A percentile compares a stretch with the other conserved stretches of the same genome.
phyloP scores from a whole-genome alignment of 441 rosid genomes.

The Adansonia grandidieri region DNA sequence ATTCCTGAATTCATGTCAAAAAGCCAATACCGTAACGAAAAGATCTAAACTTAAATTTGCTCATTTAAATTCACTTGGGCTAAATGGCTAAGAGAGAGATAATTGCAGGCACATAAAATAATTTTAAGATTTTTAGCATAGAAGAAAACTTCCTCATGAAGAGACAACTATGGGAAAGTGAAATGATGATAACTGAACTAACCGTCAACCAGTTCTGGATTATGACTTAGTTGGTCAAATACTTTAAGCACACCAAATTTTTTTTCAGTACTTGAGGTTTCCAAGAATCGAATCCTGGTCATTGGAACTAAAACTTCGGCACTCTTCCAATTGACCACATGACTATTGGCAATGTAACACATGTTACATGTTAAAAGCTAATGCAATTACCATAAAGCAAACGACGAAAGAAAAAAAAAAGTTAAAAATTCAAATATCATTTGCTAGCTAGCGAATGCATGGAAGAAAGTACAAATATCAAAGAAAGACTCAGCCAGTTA shows the following conservation, averaged over 20 bases:
- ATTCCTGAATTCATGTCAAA: conserved; percentile 57
- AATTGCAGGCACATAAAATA: neutral
- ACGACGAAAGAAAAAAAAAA: no score
- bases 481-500: neutral
- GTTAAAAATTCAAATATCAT: neutral
- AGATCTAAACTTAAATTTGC: neutral
- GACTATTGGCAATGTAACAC: no score
- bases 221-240: neutral
- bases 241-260: neutral
- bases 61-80: neutral
- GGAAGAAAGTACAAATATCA: neutral
- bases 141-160: neutral
- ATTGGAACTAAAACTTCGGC: no score
- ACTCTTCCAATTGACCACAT: no score
- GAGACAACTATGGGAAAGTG: neutral
- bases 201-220: neutral
- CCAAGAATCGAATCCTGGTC: no score
- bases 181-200: no score
- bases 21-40: neutral
- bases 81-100: neutral
- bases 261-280: no score
- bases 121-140: neutral
- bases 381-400: neutral
- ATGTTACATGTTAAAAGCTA: neutral
- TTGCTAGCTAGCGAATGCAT: neutral